phyloP scores from a whole-genome alignment of 441 rosid species.

The Populus hybrid region DNA sequence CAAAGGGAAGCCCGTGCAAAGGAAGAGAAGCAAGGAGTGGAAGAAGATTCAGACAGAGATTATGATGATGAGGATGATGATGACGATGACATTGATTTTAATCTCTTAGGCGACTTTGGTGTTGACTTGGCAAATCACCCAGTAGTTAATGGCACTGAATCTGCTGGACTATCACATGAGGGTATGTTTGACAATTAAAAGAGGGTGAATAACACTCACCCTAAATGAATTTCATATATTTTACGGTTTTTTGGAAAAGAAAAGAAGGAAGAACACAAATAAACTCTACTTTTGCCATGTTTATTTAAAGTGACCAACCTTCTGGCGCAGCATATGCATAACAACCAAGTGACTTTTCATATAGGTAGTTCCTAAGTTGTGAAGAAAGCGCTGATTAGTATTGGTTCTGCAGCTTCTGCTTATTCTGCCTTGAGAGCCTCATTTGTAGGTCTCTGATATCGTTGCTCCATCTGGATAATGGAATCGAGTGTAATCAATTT shows the following conservation, averaged over 20 bases:
- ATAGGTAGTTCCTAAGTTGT: no score
- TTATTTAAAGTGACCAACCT: neutral
- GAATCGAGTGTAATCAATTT: no score
- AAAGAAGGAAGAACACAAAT: no score
- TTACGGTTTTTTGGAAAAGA: no score
- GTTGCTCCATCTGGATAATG: no score
- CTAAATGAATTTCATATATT: neutral
- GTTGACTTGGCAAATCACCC: slow-evolving; percentile 50
- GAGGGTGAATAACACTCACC: neutral
- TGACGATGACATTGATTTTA: slow-evolving; percentile 62
- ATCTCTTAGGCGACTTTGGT: slow-evolving; percentile 53
- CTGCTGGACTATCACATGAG: slow-evolving; percentile 53
- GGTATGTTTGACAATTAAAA: slow-evolving; percentile 48
- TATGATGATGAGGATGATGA: slow-evolving; percentile 35
- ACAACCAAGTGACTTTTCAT: no score
- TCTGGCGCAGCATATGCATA: neutral
- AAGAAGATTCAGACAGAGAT: slow-evolving; percentile 28
- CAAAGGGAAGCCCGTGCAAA: slow-evolving; percentile 50
- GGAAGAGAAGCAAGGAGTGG: slow-evolving; percentile 19
- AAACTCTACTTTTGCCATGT: no score
- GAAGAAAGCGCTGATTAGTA: no score
- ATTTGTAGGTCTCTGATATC: no score
- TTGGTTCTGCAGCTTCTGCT: no score
- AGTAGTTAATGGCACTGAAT: slow-evolving; percentile 73
- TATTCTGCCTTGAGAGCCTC: no score